Conservation (phyloP, 1,284 basidiomycete genomes). For the Wolfiporia cocos region DNA sequence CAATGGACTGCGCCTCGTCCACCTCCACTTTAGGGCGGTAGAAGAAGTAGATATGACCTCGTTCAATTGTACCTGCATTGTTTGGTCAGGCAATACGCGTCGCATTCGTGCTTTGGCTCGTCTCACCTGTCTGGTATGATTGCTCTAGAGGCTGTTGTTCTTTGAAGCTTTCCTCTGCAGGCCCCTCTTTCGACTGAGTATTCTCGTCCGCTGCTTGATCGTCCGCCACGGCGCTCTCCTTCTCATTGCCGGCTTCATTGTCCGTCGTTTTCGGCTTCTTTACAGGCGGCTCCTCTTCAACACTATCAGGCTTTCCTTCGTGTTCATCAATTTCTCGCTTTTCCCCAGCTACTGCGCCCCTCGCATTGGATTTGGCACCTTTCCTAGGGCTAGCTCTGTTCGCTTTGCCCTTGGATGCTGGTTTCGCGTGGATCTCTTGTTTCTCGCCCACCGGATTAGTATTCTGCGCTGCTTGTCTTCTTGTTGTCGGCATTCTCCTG, state of each 20-base stretch:
- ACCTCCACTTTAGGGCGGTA: constrained; percentile 58
- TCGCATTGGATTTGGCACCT: too few relatives aligned
- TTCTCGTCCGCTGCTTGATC: not conserved
- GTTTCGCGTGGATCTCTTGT: constrained; percentile 4
- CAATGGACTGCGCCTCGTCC: constrained; percentile 47
- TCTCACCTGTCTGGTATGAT: constrained; percentile 21
- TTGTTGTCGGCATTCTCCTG: constrained; percentile 27
- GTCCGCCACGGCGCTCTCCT: constrained; percentile 2
- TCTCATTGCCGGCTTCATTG: constrained; percentile 3
- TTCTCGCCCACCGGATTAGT: constrained; percentile 10
- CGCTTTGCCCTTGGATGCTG: constrained; percentile 1
- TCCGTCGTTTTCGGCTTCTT: constrained; percentile 21
- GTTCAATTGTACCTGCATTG: constrained; percentile 41
- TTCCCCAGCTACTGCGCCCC: too few relatives aligned
- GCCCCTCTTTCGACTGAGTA: not conserved
- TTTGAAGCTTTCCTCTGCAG: constrained; percentile 1
- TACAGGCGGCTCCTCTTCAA: constrained; percentile 7
- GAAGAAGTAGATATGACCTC: constrained; percentile 65
- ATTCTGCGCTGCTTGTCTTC: constrained; percentile 25
- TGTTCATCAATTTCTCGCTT: too few relatives aligned
- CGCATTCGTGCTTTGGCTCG: not conserved
- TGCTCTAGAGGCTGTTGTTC: constrained; percentile 7
- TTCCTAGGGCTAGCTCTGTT: too few relatives aligned
- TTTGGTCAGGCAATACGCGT: not conserved
- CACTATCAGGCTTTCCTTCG: too few relatives aligned